A percentile compares a stretch with the other conserved stretches of the same genome.
Evolutionary conservation across 208 protist genomes (phyloP).

Genomic region (Leishmania turanica): DNA sequence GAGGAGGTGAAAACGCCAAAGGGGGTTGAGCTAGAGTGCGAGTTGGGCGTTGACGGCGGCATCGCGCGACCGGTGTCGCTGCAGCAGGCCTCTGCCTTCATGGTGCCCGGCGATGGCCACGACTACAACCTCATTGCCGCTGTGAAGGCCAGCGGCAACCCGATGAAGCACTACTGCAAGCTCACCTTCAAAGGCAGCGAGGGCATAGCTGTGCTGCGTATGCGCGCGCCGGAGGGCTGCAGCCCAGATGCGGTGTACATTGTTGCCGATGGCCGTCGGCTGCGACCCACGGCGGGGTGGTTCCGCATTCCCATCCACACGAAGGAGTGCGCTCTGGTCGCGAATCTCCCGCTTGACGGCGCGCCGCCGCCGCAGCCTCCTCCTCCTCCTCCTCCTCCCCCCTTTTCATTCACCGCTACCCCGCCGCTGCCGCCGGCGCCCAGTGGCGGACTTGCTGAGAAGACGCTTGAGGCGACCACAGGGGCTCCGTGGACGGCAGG

Average conservation of each 20-base stretch:
- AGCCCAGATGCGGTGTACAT: conserved; percentile 46
- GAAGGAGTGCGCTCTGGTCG: conserved; percentile 56
- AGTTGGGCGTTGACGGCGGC: conserved; percentile 66
- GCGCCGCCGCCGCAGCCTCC: neutral
- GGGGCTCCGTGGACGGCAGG: neutral
- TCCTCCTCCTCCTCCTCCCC: no score
- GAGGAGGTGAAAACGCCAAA: conserved; percentile 65
- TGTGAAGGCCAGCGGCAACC: conserved; percentile 37
- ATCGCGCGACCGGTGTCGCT: conserved; percentile 52
- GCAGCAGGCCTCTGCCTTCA: conserved; percentile 40
- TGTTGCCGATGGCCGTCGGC: conserved; percentile 49
- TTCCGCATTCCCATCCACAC: conserved; percentile 70
- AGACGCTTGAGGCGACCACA: neutral
- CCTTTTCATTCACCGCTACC: neutral
- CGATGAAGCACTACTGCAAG: conserved; percentile 62
- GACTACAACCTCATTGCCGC: conserved; percentile 74
- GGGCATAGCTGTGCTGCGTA: conserved; percentile 48
- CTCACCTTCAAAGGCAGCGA: conserved; percentile 79
- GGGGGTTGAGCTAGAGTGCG: conserved; percentile 59
- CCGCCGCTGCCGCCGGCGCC: conserved; percentile 31
- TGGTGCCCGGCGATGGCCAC: conserved; percentile 74
- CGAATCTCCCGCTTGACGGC: conserved; percentile 13
- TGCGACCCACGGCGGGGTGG: conserved; percentile 57
- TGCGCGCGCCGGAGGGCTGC: conserved; percentile 55
- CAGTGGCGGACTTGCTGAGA: neutral